These are phyloP conservation scores for Hericium coralloides DNA, from an alignment of 768 basidiomycete genomes.

Conservation along the genomic window DNA sequence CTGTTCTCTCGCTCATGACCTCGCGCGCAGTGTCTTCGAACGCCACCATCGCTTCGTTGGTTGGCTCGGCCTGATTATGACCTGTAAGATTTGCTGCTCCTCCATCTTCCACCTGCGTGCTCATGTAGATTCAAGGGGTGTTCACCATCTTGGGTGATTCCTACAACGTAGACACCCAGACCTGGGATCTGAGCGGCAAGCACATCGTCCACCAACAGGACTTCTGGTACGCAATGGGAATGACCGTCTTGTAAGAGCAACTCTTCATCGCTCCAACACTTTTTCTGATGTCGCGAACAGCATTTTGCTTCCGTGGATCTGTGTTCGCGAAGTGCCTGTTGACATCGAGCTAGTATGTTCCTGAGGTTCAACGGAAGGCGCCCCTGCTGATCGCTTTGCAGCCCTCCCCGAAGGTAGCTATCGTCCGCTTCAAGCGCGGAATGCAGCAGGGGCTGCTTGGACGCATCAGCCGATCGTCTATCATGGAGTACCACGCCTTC, in stretches of 20 bases:
- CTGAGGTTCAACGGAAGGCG: background rate
- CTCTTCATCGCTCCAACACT: background rate
- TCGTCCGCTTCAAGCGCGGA: constrained; percentile 32
- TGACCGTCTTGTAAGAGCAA: constrained; percentile 30
- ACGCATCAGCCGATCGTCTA: constrained; percentile 29
- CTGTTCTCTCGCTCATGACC: constrained; percentile 8
- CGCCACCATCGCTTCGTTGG: constrained; percentile 35
- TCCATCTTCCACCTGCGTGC: background rate
- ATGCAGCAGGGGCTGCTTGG: constrained; percentile 39
- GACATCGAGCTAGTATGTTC: constrained; percentile 32
- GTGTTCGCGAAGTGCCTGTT: constrained; percentile 29
- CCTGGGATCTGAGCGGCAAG: constrained; percentile 25
- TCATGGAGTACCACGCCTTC: constrained; percentile 39
- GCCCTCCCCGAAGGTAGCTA: constrained; percentile 35
- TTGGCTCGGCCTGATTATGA: constrained; percentile 26
- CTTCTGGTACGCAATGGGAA: constrained; percentile 33
- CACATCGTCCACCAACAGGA: constrained; percentile 30
- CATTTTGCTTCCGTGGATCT: constrained; percentile 31
- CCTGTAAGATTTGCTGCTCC: constrained; percentile 7
- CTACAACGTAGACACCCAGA: constrained; percentile 26
- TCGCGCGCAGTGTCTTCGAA: constrained; percentile 28
- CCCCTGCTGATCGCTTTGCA: constrained; percentile 10
- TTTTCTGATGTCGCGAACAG: constrained; percentile 13
- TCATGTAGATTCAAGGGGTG: constrained; percentile 22
- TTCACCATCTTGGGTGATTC: constrained; percentile 34